phyloP scores from a whole-genome alignment of 73 alveolate species.

The Halteria grandinella region DNA sequence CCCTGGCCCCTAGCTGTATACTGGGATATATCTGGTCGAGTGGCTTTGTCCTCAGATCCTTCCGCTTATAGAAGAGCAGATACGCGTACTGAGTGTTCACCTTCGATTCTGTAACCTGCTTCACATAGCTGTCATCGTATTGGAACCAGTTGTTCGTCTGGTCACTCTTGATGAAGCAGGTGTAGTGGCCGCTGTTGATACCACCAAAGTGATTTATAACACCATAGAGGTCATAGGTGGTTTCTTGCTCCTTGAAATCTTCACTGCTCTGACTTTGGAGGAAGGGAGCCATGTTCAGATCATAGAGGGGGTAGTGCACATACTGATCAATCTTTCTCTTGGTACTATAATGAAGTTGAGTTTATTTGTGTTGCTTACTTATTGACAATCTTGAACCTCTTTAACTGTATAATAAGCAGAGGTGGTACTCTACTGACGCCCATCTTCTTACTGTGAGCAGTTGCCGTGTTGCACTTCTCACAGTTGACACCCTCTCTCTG shows the following conservation, averaged over 20 bases:
- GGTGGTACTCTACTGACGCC: slow-evolving; percentile 74
- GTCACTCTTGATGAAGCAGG: slow-evolving; percentile 64
- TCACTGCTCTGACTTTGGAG: background rate
- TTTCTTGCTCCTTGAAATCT: background rate
- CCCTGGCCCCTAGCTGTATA: background rate
- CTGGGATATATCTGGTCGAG: slow-evolving; percentile 7
- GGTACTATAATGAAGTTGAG: background rate
- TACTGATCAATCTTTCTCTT: slow-evolving; percentile 4
- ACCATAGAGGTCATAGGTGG: slow-evolving; percentile 83
- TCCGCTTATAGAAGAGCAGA: slow-evolving; percentile 74
- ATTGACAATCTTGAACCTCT: slow-evolving; percentile 68
- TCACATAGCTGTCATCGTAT: slow-evolving; percentile 76
- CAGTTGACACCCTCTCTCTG: slow-evolving; percentile 6
- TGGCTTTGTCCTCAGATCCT: background rate
- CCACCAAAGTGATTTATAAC: slow-evolving; percentile 86
- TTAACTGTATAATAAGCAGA: slow-evolving; percentile 76
- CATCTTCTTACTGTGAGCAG: slow-evolving; percentile 68
- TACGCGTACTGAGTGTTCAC: slow-evolving; percentile 76
- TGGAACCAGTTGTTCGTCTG: slow-evolving; percentile 72
- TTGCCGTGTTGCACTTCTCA: slow-evolving; percentile 65
- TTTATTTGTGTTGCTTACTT: background rate
- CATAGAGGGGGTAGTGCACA: slow-evolving; percentile 54
- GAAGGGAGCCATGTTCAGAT: slow-evolving; percentile 48
- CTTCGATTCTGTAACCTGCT: slow-evolving; percentile 61
- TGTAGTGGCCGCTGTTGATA: slow-evolving; percentile 86